Base-by-base conservation (phyloP, 805 yeast species). In the Nakazawaea molendinolei region DNA sequence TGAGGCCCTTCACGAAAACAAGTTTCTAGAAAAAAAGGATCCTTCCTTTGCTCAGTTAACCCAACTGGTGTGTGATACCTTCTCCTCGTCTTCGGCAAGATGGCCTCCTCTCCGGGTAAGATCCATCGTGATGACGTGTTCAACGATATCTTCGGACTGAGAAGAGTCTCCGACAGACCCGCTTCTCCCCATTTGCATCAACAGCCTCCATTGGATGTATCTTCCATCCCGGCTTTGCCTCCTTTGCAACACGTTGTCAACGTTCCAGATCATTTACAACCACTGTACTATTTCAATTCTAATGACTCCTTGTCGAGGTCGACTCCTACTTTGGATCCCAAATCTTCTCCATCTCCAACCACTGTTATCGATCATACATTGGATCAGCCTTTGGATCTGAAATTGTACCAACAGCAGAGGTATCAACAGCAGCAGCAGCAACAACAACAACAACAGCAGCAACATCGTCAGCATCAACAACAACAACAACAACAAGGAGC, bases 121-220 rank as follows among this genome's bases (percentile, higher is more conserved):
- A 20, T 32, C 8, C 37, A 25, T 18, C 22, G 60, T 36, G 57
- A 53, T 34, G 57, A 52, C 13, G 44, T 52, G 23, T 53, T 50
- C 43, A 48, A 37, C 31, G 60, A 55, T 38, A 55, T 55, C 27
- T 55, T 55, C 32, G 60, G 60, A 12, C 42, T 41, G 13, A 43
- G 50, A 32, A 45, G 58, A 31, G 52, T 53, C 10, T 13, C 27
- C 13, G 17, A 24, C 18, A 21, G 25, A 13, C 29, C 25, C 16
- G n/a, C n/a, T 10, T 20, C 31, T 13, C 23, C 29, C 8, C 33
- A 21, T n/a, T 17, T 26, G 10, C 31, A 13, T 10, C 38, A 36
- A 26, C 34, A 15, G 21, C 38, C 41, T 14, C 43, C 43, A 5
- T 34, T 39, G 36, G 41, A 34, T 7, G 37, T 30, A 5, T 28